Evolutionary conservation across 352 stramenopile genomes (phyloP).

Genomic region (Globisporangium parvum): DNA sequence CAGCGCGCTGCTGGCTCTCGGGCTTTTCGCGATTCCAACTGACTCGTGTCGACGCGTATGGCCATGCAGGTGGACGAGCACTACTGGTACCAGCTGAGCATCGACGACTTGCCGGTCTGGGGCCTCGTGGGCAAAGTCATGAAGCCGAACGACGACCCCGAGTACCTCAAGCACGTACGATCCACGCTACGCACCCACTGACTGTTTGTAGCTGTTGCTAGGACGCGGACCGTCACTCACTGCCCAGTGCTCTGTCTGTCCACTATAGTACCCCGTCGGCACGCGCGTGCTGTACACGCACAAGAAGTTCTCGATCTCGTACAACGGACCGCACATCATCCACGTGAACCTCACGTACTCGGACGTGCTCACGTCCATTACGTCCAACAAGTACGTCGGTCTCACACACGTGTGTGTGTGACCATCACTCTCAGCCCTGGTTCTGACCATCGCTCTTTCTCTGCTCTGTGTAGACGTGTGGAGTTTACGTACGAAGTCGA

Average conservation of each 20-base stretch:
- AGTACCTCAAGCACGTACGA: conserved; percentile 81
- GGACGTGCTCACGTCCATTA: conserved; percentile 81
- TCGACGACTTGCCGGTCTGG: conserved; percentile 98
- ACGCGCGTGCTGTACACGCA: conserved; percentile 94
- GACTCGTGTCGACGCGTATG: neutral
- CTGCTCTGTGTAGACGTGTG: conserved; percentile 56
- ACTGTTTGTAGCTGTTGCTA: too few species aligned
- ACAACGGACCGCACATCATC: conserved; percentile 97
- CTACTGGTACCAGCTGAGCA: conserved; percentile 99
- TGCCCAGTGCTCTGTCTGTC: neutral
- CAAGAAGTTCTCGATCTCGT: conserved; percentile 94
- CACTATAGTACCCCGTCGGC: conserved; percentile 53
- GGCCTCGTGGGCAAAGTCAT: conserved; percentile 97
- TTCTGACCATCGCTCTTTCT: neutral
- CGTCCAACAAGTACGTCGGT: conserved; percentile 63
- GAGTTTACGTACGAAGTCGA: conserved; percentile 94
- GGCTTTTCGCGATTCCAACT: neutral
- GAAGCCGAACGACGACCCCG: conserved; percentile 78
- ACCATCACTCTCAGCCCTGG: neutral
- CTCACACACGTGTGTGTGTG: neutral
- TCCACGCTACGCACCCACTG: too few species aligned
- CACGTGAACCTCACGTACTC: conserved; percentile 97
- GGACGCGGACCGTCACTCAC: neutral
- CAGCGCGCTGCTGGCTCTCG: neutral
- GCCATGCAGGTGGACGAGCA: conserved; percentile 83